Conservation (phyloP, 2,329 filamentous ascomycete species). For the Ophiostoma ulmi region DNA sequence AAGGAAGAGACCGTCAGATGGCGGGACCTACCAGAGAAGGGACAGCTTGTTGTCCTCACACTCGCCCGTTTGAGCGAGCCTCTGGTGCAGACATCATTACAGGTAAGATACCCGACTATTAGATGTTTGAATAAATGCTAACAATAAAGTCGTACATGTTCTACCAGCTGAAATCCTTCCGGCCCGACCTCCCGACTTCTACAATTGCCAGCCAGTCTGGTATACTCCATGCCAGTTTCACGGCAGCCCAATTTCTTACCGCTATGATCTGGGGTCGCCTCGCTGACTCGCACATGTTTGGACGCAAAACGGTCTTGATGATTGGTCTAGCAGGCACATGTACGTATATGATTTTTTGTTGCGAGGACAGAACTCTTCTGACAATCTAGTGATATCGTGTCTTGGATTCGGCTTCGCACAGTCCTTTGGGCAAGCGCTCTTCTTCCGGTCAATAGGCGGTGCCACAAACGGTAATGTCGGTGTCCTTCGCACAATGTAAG, state of each 20-base stretch:
- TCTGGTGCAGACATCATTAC: slow-evolving; percentile 69
- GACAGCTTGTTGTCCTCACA: slow-evolving; percentile 71
- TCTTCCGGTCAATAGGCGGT: slow-evolving; percentile 62
- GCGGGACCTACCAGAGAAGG: slow-evolving; percentile 68
- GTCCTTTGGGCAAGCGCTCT: slow-evolving; percentile 55
- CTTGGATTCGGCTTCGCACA: slow-evolving; percentile 67
- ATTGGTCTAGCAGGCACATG: slow-evolving; percentile 67
- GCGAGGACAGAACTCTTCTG: not conserved
- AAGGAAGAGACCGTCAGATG: slow-evolving; percentile 49
- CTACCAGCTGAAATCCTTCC: slow-evolving; percentile 80
- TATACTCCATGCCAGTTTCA: slow-evolving; percentile 72
- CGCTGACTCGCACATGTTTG: slow-evolving; percentile 57
- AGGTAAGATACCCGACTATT: not conserved
- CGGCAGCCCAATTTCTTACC: slow-evolving; percentile 74
- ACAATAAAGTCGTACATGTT: slow-evolving; percentile 66
- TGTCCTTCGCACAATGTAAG: slow-evolving; percentile 65
- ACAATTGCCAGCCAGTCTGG: slow-evolving; percentile 73
- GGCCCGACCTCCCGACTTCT: slow-evolving; percentile 49
- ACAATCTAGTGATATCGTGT: slow-evolving; percentile 46
- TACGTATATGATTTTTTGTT: slow-evolving; percentile 33
- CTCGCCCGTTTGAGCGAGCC: slow-evolving; percentile 77
- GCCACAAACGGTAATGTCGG: slow-evolving; percentile 69
- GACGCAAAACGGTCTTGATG: slow-evolving; percentile 72
- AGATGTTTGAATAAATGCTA: not conserved
- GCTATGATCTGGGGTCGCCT: slow-evolving; percentile 77